Evolutionary conservation across 2,329 filamentous ascomycete species (phyloP).

Genomic region (Pseudogymnoascus sp.): DNA sequence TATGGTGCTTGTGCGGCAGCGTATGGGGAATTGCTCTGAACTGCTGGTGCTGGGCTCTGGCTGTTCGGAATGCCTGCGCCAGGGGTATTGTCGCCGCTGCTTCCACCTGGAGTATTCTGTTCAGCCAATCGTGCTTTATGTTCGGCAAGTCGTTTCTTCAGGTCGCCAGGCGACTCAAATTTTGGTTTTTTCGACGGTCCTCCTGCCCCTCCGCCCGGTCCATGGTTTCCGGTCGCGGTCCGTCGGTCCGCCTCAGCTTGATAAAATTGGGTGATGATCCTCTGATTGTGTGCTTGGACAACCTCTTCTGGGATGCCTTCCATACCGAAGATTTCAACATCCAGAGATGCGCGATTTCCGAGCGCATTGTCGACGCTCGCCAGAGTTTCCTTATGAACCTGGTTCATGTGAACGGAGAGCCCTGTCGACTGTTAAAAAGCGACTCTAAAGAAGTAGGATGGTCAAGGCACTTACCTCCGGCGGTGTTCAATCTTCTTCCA

Average conservation of each 20-base stretch:
- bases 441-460: not conserved
- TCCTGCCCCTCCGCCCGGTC: constrained; percentile 47
- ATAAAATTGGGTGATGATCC: constrained; percentile 78
- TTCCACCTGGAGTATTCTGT: constrained; percentile 44
- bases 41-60: constrained; percentile 41
- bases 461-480: constrained; percentile 61
- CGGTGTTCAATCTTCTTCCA: constrained; percentile 80
- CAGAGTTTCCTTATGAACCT: constrained; percentile 93
- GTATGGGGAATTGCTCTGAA: constrained; percentile 26
- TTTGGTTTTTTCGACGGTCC: constrained; percentile 63
- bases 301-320: constrained; percentile 89
- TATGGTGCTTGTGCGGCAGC: constrained; percentile 16
- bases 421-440: constrained; percentile 35
- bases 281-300: constrained; percentile 72
- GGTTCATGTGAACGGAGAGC: constrained; percentile 93
- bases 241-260: constrained; percentile 76
- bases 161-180: constrained; percentile 65
- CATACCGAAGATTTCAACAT: constrained; percentile 97
- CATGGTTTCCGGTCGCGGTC: constrained; percentile 74
- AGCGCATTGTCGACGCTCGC: constrained; percentile 86
- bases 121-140: constrained; percentile 62
- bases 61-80: constrained; percentile 26
- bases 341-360: constrained; percentile 72
- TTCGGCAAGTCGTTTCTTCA: constrained; percentile 72
- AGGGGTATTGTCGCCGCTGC: constrained; percentile 50